Percentiles rank a stretch among this genome's conserved stretches.
phyloP scores from a whole-genome alignment of 352 stramenopile genomes.

The Aphanomyces stellatus region DNA sequence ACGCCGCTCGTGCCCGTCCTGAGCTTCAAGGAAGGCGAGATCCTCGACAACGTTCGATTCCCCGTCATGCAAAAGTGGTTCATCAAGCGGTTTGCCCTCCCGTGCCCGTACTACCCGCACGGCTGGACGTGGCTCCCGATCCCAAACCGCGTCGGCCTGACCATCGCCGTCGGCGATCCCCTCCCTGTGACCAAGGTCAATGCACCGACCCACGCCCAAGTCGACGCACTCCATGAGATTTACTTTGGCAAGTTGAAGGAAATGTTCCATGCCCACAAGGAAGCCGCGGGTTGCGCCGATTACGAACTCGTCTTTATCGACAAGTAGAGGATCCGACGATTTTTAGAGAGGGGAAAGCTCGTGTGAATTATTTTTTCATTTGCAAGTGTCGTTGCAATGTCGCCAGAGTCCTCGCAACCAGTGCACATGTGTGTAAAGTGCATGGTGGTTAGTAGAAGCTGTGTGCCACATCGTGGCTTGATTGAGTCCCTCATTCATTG shows the following conservation, averaged over 20 bases:
- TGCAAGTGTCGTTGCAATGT: too few species aligned
- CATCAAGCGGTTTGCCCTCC: conserved; percentile 65
- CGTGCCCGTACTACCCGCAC: conserved; percentile 73
- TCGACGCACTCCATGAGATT: conserved; percentile 48
- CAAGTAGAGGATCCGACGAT: too few species aligned
- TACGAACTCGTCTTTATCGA: conserved; percentile 64
- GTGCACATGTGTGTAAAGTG: too few species aligned
- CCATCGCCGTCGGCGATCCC: conserved; percentile 54
- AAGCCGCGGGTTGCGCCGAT: conserved; percentile 57
- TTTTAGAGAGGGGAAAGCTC: too few species aligned
- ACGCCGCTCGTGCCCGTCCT: conserved; percentile 62
- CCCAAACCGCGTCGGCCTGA: conserved; percentile 48
- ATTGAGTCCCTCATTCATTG: too few species aligned
- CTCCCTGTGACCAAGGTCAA: conserved; percentile 40
- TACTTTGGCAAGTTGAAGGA: conserved; percentile 49
- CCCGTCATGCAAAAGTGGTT: conserved; percentile 69
- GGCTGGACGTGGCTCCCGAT: conserved; percentile 56
- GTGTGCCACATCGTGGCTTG: too few species aligned
- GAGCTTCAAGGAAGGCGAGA: conserved; percentile 75
- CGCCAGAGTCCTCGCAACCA: too few species aligned
- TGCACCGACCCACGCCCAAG: conserved; percentile 38
- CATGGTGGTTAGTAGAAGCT: too few species aligned
- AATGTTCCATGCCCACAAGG: conserved; percentile 68
- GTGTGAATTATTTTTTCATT: too few species aligned
- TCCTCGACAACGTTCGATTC: conserved; percentile 75